Conservation (phyloP, 345 rosid genomes). For the Sisymbrium altissimum region DNA sequence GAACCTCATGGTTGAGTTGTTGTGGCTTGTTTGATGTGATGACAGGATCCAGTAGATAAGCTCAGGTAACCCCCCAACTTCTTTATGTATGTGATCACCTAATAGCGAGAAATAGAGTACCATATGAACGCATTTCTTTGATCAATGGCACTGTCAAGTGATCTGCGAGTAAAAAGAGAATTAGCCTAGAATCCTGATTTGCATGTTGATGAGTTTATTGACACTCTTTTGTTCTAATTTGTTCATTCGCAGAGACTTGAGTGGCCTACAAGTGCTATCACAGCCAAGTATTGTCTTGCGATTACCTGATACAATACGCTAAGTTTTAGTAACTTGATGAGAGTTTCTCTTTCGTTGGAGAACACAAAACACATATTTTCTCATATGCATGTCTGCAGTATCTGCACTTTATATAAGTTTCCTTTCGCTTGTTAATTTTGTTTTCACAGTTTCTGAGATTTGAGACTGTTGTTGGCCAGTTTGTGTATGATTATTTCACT, state of each 20-base stretch:
- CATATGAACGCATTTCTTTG: neutral
- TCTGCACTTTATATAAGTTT: constrained; percentile 13
- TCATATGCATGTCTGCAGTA: neutral
- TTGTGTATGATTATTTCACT: neutral
- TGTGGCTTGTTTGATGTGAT: constrained; percentile 81
- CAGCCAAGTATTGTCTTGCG: neutral
- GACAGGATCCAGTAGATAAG: constrained; percentile 56
- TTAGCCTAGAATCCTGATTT: neutral
- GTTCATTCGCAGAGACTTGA: constrained; percentile 5
- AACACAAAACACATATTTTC: neutral
- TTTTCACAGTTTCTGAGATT: constrained; percentile 17
- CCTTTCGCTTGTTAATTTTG: neutral
- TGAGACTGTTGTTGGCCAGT: constrained; percentile 10
- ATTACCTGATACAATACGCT: neutral
- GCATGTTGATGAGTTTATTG: constrained; percentile 1
- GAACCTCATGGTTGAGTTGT: constrained; percentile 66
- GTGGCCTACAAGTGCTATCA: neutral
- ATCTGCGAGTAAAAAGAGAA: neutral
- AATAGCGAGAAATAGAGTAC: neutral
- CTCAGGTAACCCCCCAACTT: constrained; percentile 40
- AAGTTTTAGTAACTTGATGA: constrained; percentile 3
- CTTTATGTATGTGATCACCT: neutral
- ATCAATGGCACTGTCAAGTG: neutral
- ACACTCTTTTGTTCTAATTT: neutral
- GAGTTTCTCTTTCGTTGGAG: neutral